Evolutionary conservation across 805 yeast genomes (phyloP), one percentile per base, ranked within the genome.

Genomic region (Jamesozyma spencerorum): DNA sequence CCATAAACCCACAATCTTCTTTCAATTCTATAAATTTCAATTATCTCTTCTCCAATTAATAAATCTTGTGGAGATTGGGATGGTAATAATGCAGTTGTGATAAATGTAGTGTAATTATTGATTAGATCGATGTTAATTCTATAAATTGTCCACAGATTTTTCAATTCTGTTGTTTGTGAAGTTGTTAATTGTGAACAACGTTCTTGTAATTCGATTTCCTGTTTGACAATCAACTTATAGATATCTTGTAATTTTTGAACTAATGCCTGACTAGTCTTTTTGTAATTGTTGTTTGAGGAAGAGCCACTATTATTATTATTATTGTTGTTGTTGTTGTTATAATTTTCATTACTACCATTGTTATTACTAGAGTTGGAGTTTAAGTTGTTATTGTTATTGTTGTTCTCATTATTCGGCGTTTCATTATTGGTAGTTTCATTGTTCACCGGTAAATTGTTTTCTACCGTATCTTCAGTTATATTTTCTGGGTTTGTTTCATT

Each of bases 1-100:
- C 94, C 94, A 57, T 83, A 83, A 7, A 84, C 88, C 92, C 92
- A 84, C 68, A 84, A 69, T 50, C 92, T 66, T 51, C 90, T 69
- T 28, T 85, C 84, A 33, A 84, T 81, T 57, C 86, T 77, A 57
- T 84, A 83, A 31, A 81, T 74, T 47, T 80, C 81, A 6, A 84
- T 84, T 36, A 84, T 75, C 48, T 82, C 85, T 54, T 77, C 78
- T 2, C 92, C 92, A 2, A 62, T 60, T 7, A 52, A 36, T 14
- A 57, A 43, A 42, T 60, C 64, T 32, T 57, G 62, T 34, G 49
- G 51, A 10, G 87, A 77, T 54, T 77, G 79, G 27, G 82, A 79
- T 14, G 87, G 86, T 37, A 79, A 74, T 46, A 81, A 65, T 1
- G 88, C 85, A 15, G 83, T 79, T 12, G 81, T 71, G 31, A 82